Evolutionary conservation across 106 monocot genomes (phyloP).

Genomic region (Amphibolis antarctica): DNA sequence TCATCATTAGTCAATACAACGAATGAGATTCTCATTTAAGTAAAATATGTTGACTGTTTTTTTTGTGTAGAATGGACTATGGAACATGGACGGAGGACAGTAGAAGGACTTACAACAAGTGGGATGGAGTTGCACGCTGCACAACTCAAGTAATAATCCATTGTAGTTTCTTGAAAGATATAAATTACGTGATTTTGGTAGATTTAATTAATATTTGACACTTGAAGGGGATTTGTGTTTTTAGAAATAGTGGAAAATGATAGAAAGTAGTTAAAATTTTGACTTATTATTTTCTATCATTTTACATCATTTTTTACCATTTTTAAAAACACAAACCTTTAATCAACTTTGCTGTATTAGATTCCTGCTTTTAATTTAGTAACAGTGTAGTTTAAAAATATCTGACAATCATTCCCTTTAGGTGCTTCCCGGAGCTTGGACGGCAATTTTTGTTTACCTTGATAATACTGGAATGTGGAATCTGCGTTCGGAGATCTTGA

Average conservation of each 20-base stretch:
- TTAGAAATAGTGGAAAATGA: no score
- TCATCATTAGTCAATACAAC: neutral
- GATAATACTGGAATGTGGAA: slow-evolving; percentile 83
- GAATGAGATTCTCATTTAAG: neutral
- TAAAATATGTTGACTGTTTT: neutral
- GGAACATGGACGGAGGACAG: slow-evolving; percentile 95
- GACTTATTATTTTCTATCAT: no score
- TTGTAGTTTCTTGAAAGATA: neutral
- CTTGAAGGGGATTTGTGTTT: no score
- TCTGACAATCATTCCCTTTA: neutral
- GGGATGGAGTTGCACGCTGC: slow-evolving; percentile 99
- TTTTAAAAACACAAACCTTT: no score
- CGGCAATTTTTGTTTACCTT: slow-evolving; percentile 42
- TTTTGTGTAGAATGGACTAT: slow-evolving; percentile 72
- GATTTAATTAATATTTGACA: no score
- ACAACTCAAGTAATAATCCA: slow-evolving; percentile 61
- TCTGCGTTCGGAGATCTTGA: slow-evolving; percentile 57
- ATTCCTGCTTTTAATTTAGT: no score
- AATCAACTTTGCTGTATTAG: no score
- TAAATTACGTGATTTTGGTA: no score
- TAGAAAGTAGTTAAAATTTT: no score
- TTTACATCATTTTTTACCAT: no score
- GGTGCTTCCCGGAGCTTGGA: slow-evolving; percentile 93
- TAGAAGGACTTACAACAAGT: slow-evolving; percentile 88
- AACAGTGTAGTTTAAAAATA: no score